phyloP scores from a whole-genome alignment of 176 grass and related monocot genomes.

The Paspalum vaginatum region DNA sequence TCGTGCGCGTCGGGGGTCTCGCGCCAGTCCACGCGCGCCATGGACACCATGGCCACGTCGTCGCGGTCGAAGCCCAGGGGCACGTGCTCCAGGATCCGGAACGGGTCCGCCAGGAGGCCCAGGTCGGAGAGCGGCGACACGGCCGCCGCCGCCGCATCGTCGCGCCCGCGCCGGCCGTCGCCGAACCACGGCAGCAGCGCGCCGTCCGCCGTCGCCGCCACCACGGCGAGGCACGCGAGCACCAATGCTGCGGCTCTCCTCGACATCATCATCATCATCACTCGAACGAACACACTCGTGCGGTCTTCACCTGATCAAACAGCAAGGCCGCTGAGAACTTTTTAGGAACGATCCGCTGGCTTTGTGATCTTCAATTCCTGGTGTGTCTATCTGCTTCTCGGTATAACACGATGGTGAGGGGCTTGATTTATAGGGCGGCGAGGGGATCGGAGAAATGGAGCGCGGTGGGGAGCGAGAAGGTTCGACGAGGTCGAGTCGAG shows the following conservation, averaged over 20 bases:
- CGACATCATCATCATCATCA: slow-evolving; percentile 7
- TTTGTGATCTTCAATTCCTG: background rate
- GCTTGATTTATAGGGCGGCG: slow-evolving; percentile 9
- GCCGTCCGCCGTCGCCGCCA: slow-evolving; percentile 16
- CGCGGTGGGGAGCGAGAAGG: slow-evolving; percentile 42
- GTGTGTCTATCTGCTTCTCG: background rate
- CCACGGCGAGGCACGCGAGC: slow-evolving; percentile 31
- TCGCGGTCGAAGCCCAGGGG: slow-evolving; percentile 70
- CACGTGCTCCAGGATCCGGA: slow-evolving; percentile 81
- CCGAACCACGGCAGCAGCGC: slow-evolving; percentile 73
- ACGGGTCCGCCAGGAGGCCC: slow-evolving; percentile 56
- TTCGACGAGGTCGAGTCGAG: slow-evolving; percentile 30
- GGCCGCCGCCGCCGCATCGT: slow-evolving; percentile 13
- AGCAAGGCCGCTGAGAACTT: background rate
- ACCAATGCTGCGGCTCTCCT: background rate
- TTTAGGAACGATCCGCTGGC: background rate
- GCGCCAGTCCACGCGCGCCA: slow-evolving; percentile 77
- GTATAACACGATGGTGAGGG: background rate
- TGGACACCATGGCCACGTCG: slow-evolving; percentile 51
- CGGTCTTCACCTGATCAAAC: background rate
- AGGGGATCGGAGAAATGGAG: background rate
- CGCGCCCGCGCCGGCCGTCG: slow-evolving; percentile 16
- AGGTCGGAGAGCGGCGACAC: slow-evolving; percentile 38
- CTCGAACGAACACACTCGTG: no score
- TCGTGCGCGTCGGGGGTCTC: slow-evolving; percentile 73